phyloP scores from a whole-genome alignment of 1,284 basidiomycete species.

The Pholiota adiposa region DNA sequence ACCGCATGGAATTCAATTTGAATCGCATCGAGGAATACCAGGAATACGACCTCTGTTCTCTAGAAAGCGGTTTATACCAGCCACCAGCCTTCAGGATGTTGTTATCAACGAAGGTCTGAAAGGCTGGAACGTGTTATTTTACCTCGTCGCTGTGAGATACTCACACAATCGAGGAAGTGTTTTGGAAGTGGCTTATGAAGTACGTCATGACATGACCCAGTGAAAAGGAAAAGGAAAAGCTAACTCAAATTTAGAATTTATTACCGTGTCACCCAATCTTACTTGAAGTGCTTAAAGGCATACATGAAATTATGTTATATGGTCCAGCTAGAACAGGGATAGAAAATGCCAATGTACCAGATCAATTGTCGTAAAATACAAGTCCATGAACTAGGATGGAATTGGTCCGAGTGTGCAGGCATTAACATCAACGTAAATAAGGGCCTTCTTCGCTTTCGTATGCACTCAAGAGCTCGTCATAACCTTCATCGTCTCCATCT shows the following conservation, averaged over 20 bases:
- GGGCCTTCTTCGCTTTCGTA: slow-evolving; percentile 73
- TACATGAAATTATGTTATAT: slow-evolving; percentile 46
- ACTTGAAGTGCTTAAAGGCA: slow-evolving; percentile 56
- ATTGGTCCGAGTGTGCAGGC: neutral
- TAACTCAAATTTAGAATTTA: slow-evolving; percentile 67
- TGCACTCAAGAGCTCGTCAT: slow-evolving; percentile 75
- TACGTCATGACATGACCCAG: slow-evolving; percentile 28
- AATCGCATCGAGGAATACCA: slow-evolving; percentile 64
- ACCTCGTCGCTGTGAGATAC: slow-evolving; percentile 53
- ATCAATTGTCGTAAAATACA: slow-evolving; percentile 5
- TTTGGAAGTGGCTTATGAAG: slow-evolving; percentile 42
- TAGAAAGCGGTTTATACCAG: slow-evolving; percentile 63
- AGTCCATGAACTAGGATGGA: neutral
- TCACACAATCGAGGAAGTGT: slow-evolving; percentile 2
- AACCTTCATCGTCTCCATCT: slow-evolving; percentile 79
- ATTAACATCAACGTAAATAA: slow-evolving; percentile 10
- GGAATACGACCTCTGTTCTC: slow-evolving; percentile 43
- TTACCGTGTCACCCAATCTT: slow-evolving; percentile 68
- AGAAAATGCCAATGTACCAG: slow-evolving; percentile 1
- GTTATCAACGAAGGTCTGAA: slow-evolving; percentile 74
- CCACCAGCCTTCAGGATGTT: slow-evolving; percentile 56
- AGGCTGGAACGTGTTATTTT: slow-evolving; percentile 73
- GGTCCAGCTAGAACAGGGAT: slow-evolving; percentile 3
- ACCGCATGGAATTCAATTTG: slow-evolving; percentile 70
- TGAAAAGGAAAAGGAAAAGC: too few relatives aligned